These are phyloP conservation scores for Candida orba DNA, from an alignment of 805 yeast species.

Conservation along the genomic window DNA sequence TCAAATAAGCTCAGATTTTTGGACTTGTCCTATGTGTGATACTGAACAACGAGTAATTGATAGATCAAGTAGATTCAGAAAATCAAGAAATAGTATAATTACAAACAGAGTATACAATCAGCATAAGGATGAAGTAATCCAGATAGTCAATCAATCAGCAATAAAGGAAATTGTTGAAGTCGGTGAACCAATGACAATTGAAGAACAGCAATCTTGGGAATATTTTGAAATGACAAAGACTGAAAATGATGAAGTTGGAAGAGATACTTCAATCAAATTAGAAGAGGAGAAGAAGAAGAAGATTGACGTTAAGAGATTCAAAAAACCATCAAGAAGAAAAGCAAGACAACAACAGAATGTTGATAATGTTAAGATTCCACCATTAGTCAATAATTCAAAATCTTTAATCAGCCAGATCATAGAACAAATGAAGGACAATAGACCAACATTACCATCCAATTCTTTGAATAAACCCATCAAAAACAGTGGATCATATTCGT, in stretches of 20 bases:
- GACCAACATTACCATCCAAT: neutral
- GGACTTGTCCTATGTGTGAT: conserved; percentile 51
- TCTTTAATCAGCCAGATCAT: conserved; percentile 15
- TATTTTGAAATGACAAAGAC: conserved; percentile 15
- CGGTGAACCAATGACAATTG: conserved; percentile 10
- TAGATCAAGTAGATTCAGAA: conserved; percentile 18
- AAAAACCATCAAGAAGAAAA: conserved; percentile 17
- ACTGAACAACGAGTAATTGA: conserved; percentile 27
- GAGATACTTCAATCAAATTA: neutral
- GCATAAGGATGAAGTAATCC: neutral
- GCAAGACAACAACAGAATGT: neutral
- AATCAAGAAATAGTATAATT: conserved; percentile 22
- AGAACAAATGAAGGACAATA: conserved; percentile 15
- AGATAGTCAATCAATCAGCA: neutral
- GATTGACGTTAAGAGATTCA: conserved; percentile 9
- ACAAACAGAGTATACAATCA: conserved; percentile 22
- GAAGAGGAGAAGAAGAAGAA: neutral
- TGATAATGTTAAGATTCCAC: neutral
- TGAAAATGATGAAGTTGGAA: neutral
- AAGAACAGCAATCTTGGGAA: conserved; percentile 21
- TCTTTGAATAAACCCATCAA: no score
- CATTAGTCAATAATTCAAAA: neutral
- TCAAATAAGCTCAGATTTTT: conserved; percentile 18
- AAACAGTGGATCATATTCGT: neutral
- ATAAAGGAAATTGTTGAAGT: conserved; percentile 10